phyloP scores from a whole-genome alignment of 495 filamentous ascomycete genomes.

The Neurospora sp. region DNA sequence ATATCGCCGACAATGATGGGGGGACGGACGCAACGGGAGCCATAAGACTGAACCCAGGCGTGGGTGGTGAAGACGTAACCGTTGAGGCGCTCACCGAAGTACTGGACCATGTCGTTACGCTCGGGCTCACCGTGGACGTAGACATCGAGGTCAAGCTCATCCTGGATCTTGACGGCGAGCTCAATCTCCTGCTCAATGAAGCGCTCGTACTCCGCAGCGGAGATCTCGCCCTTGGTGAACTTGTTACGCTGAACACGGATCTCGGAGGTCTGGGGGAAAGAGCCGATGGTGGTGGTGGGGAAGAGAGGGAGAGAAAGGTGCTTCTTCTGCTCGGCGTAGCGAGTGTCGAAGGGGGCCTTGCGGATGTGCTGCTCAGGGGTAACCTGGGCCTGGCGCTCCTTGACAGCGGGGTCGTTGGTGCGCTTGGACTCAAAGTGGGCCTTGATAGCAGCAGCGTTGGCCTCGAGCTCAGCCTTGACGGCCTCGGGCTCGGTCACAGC shows the following conservation, averaged over 20 bases:
- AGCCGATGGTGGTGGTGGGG: constrained; percentile 98
- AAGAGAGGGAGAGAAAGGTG: constrained; percentile 87
- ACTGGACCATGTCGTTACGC: constrained; percentile 99
- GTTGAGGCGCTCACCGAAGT: constrained; percentile 94
- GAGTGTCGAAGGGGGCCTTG: constrained; percentile 71
- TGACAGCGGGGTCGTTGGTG: constrained; percentile 93
- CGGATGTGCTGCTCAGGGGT: constrained; percentile 80
- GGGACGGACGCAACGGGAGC: constrained; percentile 93
- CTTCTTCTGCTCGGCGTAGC: constrained; percentile 77
- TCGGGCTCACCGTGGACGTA: constrained; percentile 97
- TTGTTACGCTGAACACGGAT: constrained; percentile 93
- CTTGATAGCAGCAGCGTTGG: constrained; percentile 86
- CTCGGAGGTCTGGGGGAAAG: constrained; percentile 98
- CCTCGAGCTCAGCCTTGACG: constrained; percentile 77
- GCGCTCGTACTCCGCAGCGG: constrained; percentile 80
- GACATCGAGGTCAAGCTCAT: constrained; percentile 89
- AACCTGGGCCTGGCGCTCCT: constrained; percentile 83
- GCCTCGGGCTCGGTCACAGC: constrained; percentile 82
- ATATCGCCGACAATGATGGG: constrained; percentile 98
- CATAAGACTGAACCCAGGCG: constrained; percentile 97
- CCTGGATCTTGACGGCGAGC: constrained; percentile 87
- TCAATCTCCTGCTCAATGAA: constrained; percentile 98
- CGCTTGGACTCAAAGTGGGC: constrained; percentile 80
- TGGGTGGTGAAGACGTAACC: constrained; percentile 99
- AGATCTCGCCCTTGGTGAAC: constrained; percentile 97